phyloP scores from a whole-genome alignment of 1,284 basidiomycete species.

The Sutorius eximius region DNA sequence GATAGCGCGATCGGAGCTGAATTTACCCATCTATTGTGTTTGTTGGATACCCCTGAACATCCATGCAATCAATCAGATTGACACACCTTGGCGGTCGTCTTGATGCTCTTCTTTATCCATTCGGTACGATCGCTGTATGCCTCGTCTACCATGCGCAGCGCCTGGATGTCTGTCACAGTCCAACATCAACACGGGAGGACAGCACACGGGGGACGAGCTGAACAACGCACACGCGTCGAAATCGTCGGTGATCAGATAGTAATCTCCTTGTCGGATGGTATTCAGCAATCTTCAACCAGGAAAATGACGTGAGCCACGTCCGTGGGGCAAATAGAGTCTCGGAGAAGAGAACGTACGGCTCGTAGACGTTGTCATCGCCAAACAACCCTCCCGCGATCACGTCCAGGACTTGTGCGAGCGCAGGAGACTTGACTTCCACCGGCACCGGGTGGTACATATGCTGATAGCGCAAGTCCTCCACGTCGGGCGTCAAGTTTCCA shows the following conservation, averaged over 20 bases:
- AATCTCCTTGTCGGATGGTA: conserved; percentile 77
- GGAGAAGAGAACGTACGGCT: conserved; percentile 54
- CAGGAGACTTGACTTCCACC: conserved; percentile 79
- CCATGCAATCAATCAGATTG: conserved; percentile 1
- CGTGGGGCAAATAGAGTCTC: not conserved
- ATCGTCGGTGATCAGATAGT: conserved; percentile 85
- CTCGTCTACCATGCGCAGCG: conserved; percentile 82
- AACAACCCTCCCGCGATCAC: conserved; percentile 73
- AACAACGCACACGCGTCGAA: conserved; percentile 77
- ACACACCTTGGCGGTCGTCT: conserved; percentile 72
- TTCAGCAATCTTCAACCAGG: conserved; percentile 53
- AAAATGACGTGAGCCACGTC: not conserved
- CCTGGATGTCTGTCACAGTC: conserved; percentile 63
- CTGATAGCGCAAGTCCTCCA: conserved; percentile 81
- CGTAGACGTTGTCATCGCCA: conserved; percentile 75
- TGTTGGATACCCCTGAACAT: conserved; percentile 12
- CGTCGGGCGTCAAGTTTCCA: conserved; percentile 76
- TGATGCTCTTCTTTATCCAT: conserved; percentile 91
- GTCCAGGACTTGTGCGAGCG: conserved; percentile 72
- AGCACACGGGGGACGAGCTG: not conserved
- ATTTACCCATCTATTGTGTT: conserved; percentile 81
- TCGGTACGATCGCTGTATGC: conserved; percentile 78
- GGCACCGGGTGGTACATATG: conserved; percentile 80
- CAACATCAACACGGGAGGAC: not conserved
- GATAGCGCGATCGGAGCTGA: conserved; percentile 89